A percentile compares a stretch with the other conserved stretches of the same genome.
phyloP scores from a whole-genome alignment of 2,329 filamentous ascomycete genomes.

The Raffaelea albimanens region DNA sequence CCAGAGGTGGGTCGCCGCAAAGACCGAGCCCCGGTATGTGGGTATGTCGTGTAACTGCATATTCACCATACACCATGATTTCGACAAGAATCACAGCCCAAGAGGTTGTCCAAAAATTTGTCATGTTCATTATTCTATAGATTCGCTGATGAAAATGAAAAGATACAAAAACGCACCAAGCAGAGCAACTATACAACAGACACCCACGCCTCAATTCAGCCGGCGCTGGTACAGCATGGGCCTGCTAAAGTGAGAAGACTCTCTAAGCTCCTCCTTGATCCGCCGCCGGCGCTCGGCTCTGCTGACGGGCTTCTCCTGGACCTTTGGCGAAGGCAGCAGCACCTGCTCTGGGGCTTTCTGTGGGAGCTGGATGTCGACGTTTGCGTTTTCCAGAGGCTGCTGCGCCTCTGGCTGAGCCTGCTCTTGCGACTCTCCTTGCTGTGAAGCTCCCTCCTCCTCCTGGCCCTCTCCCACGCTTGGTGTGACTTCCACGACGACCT shows the following conservation, averaged over 20 bases:
- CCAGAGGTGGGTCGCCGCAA: too few relatives aligned
- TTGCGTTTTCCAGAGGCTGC: conserved; percentile 6
- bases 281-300: conserved; percentile 43
- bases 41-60: too few relatives aligned
- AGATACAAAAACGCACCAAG: neutral
- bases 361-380: conserved; percentile 12
- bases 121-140: neutral
- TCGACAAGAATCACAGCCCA: too few relatives aligned
- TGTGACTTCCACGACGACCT: conserved; percentile 26
- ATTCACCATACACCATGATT: too few relatives aligned
- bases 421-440: conserved; percentile 4
- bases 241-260: conserved; percentile 12
- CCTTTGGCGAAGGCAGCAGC: conserved; percentile 12
- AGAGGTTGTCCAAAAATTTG: neutral
- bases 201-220: conserved; percentile 30
- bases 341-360: neutral
- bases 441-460: neutral
- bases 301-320: conserved; percentile 37
- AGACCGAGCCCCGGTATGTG: too few relatives aligned
- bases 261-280: conserved; percentile 23
- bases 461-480: conserved; percentile 15
- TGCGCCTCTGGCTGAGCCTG: conserved; percentile 2
- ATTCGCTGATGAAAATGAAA: neutral
- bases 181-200: too few relatives aligned
- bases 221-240: conserved; percentile 45